Evolutionary conservation across 768 basidiomycete species (phyloP), one percentile per base, ranked within the genome.

Genomic region (Amanita muscaria): DNA sequence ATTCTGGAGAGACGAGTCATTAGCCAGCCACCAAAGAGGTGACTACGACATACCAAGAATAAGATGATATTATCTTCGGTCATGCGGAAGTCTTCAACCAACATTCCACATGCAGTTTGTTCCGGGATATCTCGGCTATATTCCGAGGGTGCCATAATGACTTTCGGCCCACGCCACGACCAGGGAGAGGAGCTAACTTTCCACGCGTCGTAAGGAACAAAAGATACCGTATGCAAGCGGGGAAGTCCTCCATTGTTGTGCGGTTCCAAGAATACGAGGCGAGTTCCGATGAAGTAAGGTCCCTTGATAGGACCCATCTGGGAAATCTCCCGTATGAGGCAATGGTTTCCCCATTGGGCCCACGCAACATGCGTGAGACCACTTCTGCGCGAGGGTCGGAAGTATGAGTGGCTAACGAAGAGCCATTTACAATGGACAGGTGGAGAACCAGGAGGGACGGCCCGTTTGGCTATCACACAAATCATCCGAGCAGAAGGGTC

Each of bases 31-130:
- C 15, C 8, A 45, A 27, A 32, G 42, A 31, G 33, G 30, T 40
- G 36, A 21, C 1, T 5, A 32, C 23, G 18, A 63, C 74, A 36
- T 56, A 78, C 79, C 50, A 77, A 57, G 49, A 79, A 67, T 42
- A 82, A 54, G 42, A 79, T 60, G 15, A 80, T 66, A 44, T 79
- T 77, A 49, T 82, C 79, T 56, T 80, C 79, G 9, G 75, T 80
- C 31, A 70, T 69, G 31, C 68, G 64, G 44, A 79, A 61, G 56
- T 68, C 71, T 27, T 77, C 71, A 42, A 80, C 66, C 27, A 59
- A 61, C 39, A 68, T 60, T 7, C 67, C 62, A 46, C 71, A 65
- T 2, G 72, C 68, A 12, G 71, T 74, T 42, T 64, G 57, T 8
- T 62, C 48, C 7, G 75, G 68, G 21, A 77, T 59, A 8, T 65